These are phyloP conservation scores for Cytospora leucostoma DNA, from an alignment of 2,329 filamentous ascomycete species.

Conservation along the genomic window DNA sequence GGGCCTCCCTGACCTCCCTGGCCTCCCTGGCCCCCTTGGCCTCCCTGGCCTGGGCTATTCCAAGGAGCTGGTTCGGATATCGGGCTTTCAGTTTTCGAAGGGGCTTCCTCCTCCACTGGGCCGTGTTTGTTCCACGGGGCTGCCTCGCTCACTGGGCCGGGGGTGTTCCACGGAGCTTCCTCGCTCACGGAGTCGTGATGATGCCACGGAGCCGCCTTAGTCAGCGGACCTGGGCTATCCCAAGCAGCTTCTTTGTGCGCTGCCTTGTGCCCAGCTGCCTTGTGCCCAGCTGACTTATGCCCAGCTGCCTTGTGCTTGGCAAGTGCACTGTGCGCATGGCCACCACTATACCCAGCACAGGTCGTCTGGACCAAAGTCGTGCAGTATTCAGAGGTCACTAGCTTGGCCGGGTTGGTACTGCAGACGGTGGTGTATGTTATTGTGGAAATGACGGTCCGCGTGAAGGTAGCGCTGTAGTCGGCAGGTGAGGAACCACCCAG, in stretches of 20 bases:
- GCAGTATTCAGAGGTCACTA: constrained; percentile 38
- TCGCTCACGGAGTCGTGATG: neutral
- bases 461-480: constrained; percentile 4
- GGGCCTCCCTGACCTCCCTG: too few species aligned
- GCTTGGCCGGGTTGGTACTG: constrained; percentile 37
- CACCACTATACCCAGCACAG: constrained; percentile 29
- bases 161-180: neutral
- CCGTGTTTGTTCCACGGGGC: too few species aligned
- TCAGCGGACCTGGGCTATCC: neutral
- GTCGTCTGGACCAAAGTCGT: constrained; percentile 36
- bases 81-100: too few species aligned
- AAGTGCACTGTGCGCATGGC: neutral
- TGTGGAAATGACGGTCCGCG: constrained; percentile 32
- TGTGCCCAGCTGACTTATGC: too few species aligned
- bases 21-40: too few species aligned
- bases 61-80: too few species aligned
- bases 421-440: constrained; percentile 40
- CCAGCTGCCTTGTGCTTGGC: too few species aligned
- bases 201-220: neutral
- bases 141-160: too few species aligned
- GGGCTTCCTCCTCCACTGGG: too few species aligned
- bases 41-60: too few species aligned
- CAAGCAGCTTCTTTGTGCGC: too few species aligned
- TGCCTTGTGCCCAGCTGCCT: too few species aligned
- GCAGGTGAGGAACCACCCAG: constrained; percentile 30